These are phyloP conservation scores for Sicyos edulis DNA, from an alignment of 306 rosid genomes.

Conservation along the genomic window DNA sequence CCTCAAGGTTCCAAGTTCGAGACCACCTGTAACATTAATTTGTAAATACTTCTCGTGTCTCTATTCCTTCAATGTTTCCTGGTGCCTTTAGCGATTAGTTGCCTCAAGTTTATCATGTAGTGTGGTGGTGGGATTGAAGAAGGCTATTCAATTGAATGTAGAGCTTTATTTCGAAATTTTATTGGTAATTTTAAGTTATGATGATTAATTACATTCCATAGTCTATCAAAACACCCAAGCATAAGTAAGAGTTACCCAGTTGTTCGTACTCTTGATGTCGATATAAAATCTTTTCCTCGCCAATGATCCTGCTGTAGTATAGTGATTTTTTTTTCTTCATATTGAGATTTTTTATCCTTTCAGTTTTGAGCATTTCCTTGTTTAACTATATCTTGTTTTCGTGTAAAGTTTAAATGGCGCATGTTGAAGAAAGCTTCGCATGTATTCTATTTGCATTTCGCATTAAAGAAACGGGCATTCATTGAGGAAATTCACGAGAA, in stretches of 20 bases:
- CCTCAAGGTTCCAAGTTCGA: too few species aligned
- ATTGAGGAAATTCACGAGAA: slow-evolving; percentile 92
- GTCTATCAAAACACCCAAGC: slow-evolving; percentile 1
- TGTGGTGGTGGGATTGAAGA: neutral
- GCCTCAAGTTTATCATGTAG: neutral
- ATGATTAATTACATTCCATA: neutral
- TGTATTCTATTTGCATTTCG: slow-evolving; percentile 82
- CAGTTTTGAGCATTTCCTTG: slow-evolving; percentile 12
- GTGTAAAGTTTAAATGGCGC: slow-evolving; percentile 87
- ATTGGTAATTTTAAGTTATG: neutral
- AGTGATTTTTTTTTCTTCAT: neutral
- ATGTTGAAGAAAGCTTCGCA: slow-evolving; percentile 90
- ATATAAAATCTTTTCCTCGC: too few species aligned
- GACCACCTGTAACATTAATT: too few species aligned
- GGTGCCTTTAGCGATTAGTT: neutral
- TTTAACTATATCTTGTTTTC: slow-evolving; percentile 29
- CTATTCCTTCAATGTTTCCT: too few species aligned
- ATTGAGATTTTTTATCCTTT: slow-evolving; percentile 5
- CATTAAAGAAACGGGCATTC: slow-evolving; percentile 79
- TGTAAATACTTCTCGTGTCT: too few species aligned
- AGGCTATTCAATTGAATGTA: neutral
- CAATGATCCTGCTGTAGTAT: neutral
- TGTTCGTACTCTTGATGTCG: neutral
- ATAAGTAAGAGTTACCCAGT: neutral
- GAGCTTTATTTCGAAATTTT: neutral